These are phyloP conservation scores for Neofusicoccum kwambonambiense DNA, from an alignment of 2,329 filamentous ascomycete species.

Conservation along the genomic window DNA sequence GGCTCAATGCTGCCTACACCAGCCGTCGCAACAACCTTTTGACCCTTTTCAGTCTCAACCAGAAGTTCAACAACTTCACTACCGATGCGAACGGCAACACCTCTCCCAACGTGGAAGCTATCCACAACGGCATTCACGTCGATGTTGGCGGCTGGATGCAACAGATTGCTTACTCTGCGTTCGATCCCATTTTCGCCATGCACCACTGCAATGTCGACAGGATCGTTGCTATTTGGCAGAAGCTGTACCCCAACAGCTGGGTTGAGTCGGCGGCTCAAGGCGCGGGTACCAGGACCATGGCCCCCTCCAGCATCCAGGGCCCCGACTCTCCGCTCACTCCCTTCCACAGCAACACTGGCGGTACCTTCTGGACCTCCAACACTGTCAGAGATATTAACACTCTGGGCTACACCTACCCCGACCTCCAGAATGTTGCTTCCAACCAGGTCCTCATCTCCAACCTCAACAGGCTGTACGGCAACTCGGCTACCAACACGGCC, in stretches of 20 bases:
- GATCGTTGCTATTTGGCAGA: conserved; percentile 74
- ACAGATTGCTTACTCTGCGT: conserved; percentile 68
- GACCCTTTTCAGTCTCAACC: conserved; percentile 20
- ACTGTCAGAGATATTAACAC: conserved; percentile 27
- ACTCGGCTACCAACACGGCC: neutral
- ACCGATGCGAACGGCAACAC: conserved; percentile 19
- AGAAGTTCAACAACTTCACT: conserved; percentile 20
- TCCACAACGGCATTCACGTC: conserved; percentile 31
- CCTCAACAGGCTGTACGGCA: neutral
- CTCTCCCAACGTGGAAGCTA: conserved; percentile 19
- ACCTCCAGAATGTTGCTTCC: conserved; percentile 28
- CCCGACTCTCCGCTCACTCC: conserved; percentile 45
- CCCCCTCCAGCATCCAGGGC: conserved; percentile 46
- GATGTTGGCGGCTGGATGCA: conserved; percentile 51
- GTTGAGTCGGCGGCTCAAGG: conserved; percentile 49
- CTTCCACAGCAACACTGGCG: conserved; percentile 27
- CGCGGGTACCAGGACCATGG: conserved; percentile 42
- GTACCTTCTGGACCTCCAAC: conserved; percentile 34
- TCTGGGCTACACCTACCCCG: conserved; percentile 38
- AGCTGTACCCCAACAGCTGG: conserved; percentile 68
- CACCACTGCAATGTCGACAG: conserved; percentile 38
- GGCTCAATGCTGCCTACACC: conserved; percentile 14
- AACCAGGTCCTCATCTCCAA: conserved; percentile 9
- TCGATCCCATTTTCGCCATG: conserved; percentile 63
- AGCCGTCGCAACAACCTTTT: conserved; percentile 21